A percentile compares a stretch with the other conserved stretches of the same genome.
Conservation (phyloP, 345 rosid species). For the Theobroma cacao region DNA sequence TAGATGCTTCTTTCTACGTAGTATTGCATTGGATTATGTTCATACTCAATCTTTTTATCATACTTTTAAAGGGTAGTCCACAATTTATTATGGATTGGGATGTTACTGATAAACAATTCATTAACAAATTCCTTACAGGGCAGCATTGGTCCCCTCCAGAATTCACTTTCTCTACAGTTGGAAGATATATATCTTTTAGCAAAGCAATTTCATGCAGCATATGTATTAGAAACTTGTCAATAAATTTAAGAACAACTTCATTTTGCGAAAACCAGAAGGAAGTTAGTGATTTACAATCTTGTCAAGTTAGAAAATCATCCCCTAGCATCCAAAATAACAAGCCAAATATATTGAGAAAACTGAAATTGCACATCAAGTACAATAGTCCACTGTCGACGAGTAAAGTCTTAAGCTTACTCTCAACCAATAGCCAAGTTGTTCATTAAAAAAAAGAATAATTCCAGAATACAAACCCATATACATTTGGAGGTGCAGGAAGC, state of each 20-base stretch:
- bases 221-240: not conserved
- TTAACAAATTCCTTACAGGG: not conserved
- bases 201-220: not conserved
- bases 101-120: not conserved
- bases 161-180: not conserved
- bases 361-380: not conserved
- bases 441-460: not conserved
- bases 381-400: not conserved
- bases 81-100: not conserved
- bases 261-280: not conserved
- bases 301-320: not conserved
- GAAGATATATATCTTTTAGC: not conserved
- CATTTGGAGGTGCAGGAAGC: slow-evolving; percentile 11
- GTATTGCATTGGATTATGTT: not conserved
- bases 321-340: not conserved
- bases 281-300: not conserved
- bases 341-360: not conserved
- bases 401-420: not conserved
- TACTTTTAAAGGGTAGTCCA: not conserved
- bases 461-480: not conserved
- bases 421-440: not conserved
- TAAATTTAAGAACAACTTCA: not conserved
- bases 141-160: not conserved
- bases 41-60: not conserved
- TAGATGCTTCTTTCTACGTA: not conserved